Percentiles rank a stretch among this genome's conserved stretches.
Conservation (phyloP, 176 grass and related monocot genomes). For the Triticum urartu region DNA sequence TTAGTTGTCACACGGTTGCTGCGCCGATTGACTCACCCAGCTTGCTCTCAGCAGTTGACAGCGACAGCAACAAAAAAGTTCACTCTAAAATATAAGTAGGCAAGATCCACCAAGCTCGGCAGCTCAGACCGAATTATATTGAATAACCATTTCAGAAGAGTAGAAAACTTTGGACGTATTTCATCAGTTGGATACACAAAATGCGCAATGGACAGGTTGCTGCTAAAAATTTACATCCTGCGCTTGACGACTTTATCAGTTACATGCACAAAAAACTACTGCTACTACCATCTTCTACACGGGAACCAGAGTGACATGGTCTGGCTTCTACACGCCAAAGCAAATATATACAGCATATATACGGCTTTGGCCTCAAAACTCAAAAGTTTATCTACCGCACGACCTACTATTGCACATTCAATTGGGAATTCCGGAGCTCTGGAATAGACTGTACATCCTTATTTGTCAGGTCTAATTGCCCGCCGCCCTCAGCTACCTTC, state of each 20-base stretch:
- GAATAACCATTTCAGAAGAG: too few species aligned
- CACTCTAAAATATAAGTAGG: too few species aligned
- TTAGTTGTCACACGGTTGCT: too few species aligned
- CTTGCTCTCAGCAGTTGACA: too few species aligned
- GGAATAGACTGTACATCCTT: conserved; percentile 46
- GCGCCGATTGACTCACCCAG: too few species aligned
- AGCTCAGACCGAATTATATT: too few species aligned
- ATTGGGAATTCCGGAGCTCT: conserved; percentile 32
- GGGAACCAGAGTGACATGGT: background rate
- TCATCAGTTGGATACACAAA: background rate
- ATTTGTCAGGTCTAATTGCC: conserved; percentile 59
- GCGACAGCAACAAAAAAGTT: too few species aligned
- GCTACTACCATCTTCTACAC: background rate
- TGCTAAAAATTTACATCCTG: conserved; percentile 3
- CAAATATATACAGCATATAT: conserved; percentile 42
- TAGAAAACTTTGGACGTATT: background rate
- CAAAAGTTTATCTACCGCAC: conserved; percentile 1
- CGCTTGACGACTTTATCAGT: background rate
- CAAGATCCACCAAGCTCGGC: too few species aligned
- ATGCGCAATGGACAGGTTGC: background rate
- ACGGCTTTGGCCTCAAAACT: conserved; percentile 24
- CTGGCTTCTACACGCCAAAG: conserved; percentile 5
- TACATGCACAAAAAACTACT: background rate
- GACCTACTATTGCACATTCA: conserved; percentile 32
- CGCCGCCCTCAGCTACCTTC: conserved; percentile 56